Percentiles rank a stretch among this genome's conserved stretches.
phyloP scores from a whole-genome alignment of 176 grass and related monocot genomes.

The Themeda triandra region DNA sequence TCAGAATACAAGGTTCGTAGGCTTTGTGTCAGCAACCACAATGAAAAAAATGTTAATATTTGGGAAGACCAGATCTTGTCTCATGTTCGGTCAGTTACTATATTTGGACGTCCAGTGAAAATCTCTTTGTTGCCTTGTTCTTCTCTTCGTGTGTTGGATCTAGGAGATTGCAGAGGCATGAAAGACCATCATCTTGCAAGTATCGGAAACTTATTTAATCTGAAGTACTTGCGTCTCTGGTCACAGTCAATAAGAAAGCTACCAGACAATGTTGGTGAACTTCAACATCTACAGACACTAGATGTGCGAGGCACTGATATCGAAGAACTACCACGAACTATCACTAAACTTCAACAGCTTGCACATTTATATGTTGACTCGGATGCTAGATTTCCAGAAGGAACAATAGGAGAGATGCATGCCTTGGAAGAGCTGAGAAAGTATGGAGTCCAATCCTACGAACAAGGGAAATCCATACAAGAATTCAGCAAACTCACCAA shows the following conservation, averaged over 20 bases:
- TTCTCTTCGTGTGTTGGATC: conserved; percentile 11
- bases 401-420: background rate
- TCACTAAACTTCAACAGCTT: background rate
- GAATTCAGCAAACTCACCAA: conserved; percentile 1
- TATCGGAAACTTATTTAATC: background rate
- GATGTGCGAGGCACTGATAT: background rate
- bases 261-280: background rate
- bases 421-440: background rate
- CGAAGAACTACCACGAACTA: background rate
- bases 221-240: background rate
- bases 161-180: background rate
- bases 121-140: background rate
- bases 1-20: background rate
- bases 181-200: background rate
- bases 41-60: background rate
- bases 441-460: background rate
- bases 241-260: background rate
- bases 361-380: background rate
- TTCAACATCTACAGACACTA: background rate
- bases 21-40: background rate
- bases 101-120: background rate
- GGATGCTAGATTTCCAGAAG: background rate
- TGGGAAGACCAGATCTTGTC: background rate
- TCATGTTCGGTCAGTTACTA: background rate
- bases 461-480: background rate